These are phyloP conservation scores for Cyberlindnera veronae DNA, from an alignment of 805 yeast species.

Conservation along the genomic window DNA sequence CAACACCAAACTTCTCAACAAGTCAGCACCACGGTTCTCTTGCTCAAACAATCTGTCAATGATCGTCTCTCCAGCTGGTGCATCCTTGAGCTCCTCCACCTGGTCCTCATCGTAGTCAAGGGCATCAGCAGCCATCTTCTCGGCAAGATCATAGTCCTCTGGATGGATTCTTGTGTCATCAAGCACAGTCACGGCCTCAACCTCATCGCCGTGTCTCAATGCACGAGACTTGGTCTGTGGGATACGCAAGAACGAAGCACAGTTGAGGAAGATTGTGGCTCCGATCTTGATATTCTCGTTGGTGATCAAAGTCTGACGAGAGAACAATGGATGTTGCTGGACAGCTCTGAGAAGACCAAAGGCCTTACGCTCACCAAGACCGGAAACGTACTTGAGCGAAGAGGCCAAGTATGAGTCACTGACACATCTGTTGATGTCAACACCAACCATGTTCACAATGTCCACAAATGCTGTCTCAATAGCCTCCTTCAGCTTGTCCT, in stretches of 20 bases:
- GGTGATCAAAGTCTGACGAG: constrained; percentile 83
- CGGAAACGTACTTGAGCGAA: constrained; percentile 74
- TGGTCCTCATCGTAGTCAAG: constrained; percentile 95
- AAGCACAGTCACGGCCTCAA: constrained; percentile 66
- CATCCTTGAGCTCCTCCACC: constrained; percentile 70
- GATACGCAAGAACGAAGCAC: constrained; percentile 84
- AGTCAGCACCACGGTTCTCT: constrained; percentile 53
- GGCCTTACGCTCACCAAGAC: constrained; percentile 95
- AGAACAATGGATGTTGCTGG: constrained; percentile 57
- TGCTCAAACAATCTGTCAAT: constrained; percentile 55
- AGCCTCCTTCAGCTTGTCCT: constrained; percentile 60
- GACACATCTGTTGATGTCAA: constrained; percentile 88
- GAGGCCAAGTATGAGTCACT: constrained; percentile 69
- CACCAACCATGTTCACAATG: constrained; percentile 85
- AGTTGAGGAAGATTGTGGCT: constrained; percentile 81
- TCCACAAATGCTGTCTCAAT: constrained; percentile 84
- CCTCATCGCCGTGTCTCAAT: constrained; percentile 35
- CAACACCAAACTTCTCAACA: constrained; percentile 81
- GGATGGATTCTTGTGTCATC: constrained; percentile 98
- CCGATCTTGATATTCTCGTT: constrained; percentile 61
- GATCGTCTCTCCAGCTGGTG: constrained; percentile 69
- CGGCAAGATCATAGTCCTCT: constrained; percentile 93
- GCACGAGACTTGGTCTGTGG: constrained; percentile 47
- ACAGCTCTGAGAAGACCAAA: constrained; percentile 80
- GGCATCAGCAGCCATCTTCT: constrained; percentile 98